Evolutionary conservation across 257 asterid species (phyloP).

Genomic region (Prunella vulgaris): DNA sequence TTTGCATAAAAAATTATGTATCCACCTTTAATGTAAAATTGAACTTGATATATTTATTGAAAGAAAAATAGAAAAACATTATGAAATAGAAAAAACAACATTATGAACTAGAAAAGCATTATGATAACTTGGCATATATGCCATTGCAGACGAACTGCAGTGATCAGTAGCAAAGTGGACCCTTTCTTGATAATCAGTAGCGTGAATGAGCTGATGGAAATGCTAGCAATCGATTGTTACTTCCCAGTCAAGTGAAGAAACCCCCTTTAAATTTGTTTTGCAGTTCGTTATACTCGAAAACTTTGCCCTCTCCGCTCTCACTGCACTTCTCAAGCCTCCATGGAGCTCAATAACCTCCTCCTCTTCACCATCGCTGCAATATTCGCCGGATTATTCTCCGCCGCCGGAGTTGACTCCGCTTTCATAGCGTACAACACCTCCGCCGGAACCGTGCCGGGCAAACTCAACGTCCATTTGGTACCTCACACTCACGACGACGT

Average conservation of each 20-base stretch:
- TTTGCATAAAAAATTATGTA: no score
- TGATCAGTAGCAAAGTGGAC: not conserved
- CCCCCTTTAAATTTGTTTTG: not conserved
- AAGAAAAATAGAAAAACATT: no score
- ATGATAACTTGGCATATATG: no score
- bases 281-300: not conserved
- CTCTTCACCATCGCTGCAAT: slow-evolving; percentile 13
- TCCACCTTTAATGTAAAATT: no score
- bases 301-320: not conserved
- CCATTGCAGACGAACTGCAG: no score
- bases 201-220: not conserved
- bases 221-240: slow-evolving; percentile 17
- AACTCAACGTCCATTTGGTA: slow-evolving; percentile 68
- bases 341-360: slow-evolving; percentile 21
- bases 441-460: slow-evolving; percentile 33
- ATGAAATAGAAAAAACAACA: no score
- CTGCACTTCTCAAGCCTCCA: not conserved
- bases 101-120: no score
- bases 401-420: slow-evolving; percentile 21
- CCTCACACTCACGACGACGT: slow-evolving; percentile 87
- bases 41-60: no score
- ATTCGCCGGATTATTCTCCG: slow-evolving; percentile 32
- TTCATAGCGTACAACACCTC: slow-evolving; percentile 52
- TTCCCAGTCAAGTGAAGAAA: slow-evolving; percentile 26
- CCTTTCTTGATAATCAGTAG: not conserved